Evolutionary conservation across 2,329 filamentous ascomycete genomes (phyloP), one percentile per base, ranked within the genome.

Genomic region (Chaetomium sp.): DNA sequence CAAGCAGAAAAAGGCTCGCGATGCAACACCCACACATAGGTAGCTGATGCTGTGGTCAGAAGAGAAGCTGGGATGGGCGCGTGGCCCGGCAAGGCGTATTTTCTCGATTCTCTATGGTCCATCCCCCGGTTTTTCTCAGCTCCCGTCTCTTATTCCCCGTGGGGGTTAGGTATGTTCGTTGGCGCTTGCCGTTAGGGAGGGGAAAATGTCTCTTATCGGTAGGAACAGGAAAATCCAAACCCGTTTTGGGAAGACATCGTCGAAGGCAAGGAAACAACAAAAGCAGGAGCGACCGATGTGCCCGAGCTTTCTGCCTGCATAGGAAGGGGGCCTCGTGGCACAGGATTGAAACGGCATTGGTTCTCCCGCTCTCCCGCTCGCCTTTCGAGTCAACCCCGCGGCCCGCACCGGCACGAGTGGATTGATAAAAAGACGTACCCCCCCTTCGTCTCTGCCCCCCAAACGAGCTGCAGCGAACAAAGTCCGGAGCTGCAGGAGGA

Each of bases 291-390:
- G 27, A 8, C 45, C 35, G 33, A 27, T 8, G 12, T 14, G 34
- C 50, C 45, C 52, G 40, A 49, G 12, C 34, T 51, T 41, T 43
- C 55, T 44, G 27, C 44, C 19, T 35, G 19, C 11, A n/a, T 7
- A 46, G 33, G 9, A n/a, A n/a, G 27, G 43, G 46, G 51, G 47
- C 56, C 57, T 53, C 61, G 61, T 61, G 61, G 49, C 49, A 38
- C 44, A 42, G 52, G 48, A 50, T 48, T 38, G 34, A 6, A 40
- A 52, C 33, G 54, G 55, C 52, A 61, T 60, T 60, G 58, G 58
- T 40, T 49, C n/a, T 45, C 34, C 38, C 45, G 27, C 19, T 27
- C 19, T 27, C 19, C 19, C 19, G 19, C 19, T 27, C 19, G 19
- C 19, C 19, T 27, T 8, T 19, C 19, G 12, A 34, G 32, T 48